A percentile compares a stretch with the other conserved stretches of the same genome.
These are phyloP conservation scores for Salix brachista DNA, from an alignment of 345 rosid genomes.

Conservation along the genomic window DNA sequence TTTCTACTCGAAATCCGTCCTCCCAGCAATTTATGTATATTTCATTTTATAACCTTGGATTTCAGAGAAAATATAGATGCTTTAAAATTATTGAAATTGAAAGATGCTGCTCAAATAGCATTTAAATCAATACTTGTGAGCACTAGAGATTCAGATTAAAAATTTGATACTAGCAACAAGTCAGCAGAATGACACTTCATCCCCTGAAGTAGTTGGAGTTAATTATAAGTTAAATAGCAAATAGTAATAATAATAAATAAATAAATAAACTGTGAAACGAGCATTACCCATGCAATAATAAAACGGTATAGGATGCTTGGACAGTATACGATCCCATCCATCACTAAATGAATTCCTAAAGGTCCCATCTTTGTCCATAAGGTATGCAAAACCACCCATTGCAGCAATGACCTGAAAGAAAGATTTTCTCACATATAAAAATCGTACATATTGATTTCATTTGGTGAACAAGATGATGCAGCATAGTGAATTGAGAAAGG, in stretches of 20 bases:
- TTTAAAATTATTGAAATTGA: slow-evolving; percentile 7
- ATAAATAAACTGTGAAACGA: not conserved
- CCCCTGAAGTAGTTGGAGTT: not conserved
- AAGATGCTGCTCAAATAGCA: slow-evolving; percentile 6
- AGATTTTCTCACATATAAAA: not conserved
- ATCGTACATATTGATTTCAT: not conserved
- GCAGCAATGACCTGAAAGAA: slow-evolving; percentile 57
- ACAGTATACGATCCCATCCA: slow-evolving; percentile 87
- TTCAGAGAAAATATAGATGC: not conserved
- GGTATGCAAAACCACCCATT: slow-evolving; percentile 74
- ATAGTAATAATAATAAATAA: not conserved
- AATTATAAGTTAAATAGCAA: not conserved
- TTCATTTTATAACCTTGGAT: not conserved
- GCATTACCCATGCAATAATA: slow-evolving; percentile 82
- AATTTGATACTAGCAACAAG: not conserved
- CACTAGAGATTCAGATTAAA: not conserved
- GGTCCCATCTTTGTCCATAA: slow-evolving; percentile 91
- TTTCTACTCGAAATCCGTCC: not conserved
- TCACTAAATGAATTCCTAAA: slow-evolving; percentile 89
- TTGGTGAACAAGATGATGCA: not conserved
- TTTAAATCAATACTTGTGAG: not conserved
- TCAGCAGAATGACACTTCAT: not conserved
- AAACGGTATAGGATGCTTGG: slow-evolving; percentile 91
- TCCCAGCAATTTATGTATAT: not conserved
- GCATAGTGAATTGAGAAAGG: not conserved